Conservation (phyloP, 2,329 filamentous ascomycete genomes). For the Ophiocordyceps camponoti-rufipedis region DNA sequence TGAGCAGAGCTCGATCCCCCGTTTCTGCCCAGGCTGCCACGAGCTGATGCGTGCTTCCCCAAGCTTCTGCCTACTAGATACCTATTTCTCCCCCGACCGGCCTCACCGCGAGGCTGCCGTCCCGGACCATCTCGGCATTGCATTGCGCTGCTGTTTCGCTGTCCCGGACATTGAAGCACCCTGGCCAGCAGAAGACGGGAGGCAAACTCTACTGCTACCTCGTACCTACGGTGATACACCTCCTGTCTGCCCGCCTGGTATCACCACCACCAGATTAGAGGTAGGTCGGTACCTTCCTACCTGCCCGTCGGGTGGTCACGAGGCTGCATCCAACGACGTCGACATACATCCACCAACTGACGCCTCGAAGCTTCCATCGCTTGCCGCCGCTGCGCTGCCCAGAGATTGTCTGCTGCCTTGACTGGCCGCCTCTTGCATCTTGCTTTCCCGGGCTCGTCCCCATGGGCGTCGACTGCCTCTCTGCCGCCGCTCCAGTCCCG, state of each 20-base stretch:
- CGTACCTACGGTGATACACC: no score
- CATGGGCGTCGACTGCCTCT: neutral
- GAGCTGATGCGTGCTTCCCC: neutral
- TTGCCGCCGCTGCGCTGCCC: no score
- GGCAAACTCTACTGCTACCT: neutral
- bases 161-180: neutral
- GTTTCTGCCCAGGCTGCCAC: neutral
- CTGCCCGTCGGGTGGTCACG: no score
- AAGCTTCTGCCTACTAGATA: neutral
- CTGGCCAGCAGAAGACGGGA: neutral
- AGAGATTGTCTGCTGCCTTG: neutral
- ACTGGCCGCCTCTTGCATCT: neutral
- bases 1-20: neutral
- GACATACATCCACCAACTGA: no score
- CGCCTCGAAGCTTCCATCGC: neutral
- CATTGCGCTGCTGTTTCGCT: neutral
- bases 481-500: neutral
- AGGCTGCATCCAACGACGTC: no score
- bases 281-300: no score
- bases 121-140: neutral
- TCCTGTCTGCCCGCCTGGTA: no score
- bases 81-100: neutral
- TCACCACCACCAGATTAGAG: no score
- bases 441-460: neutral
- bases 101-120: neutral